A percentile compares a stretch with the other conserved stretches of the same genome.
phyloP scores from a whole-genome alignment of 352 stramenopile species.

The Thraustotheca clavata region DNA sequence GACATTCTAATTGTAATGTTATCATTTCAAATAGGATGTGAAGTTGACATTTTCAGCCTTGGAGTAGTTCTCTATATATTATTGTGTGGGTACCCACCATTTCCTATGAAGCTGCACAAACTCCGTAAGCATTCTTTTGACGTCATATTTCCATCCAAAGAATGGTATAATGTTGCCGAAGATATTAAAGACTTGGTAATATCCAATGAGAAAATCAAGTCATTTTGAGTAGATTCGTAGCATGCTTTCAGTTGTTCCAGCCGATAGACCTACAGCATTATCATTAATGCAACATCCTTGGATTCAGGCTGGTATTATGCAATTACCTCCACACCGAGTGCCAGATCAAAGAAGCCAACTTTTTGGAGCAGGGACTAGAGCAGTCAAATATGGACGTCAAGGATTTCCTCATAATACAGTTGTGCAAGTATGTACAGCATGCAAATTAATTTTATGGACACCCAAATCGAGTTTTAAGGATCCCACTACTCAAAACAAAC shows the following conservation, averaged over 20 bases:
- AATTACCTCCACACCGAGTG: constrained; percentile 26
- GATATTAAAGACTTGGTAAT: constrained; percentile 57
- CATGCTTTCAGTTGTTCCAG: constrained; percentile 73
- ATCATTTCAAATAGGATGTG: constrained; percentile 11
- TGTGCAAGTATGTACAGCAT: constrained; percentile 56
- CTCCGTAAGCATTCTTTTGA: constrained; percentile 74
- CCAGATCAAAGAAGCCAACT: constrained; percentile 32
- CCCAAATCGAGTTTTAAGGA: constrained; percentile 44
- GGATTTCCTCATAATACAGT: constrained; percentile 67
- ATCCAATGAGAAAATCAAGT: not conserved
- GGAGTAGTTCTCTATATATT: constrained; percentile 86
- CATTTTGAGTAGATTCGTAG: constrained; percentile 34
- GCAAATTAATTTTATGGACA: constrained; percentile 63
- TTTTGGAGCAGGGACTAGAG: constrained; percentile 48
- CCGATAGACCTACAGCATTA: constrained; percentile 45
- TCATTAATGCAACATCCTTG: constrained; percentile 51
- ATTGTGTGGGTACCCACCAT: constrained; percentile 79
- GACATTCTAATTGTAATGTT: not conserved
- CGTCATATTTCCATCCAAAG: constrained; percentile 71
- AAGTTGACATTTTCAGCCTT: constrained; percentile 84
- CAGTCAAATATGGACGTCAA: constrained; percentile 76
- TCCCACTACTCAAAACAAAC: not conserved
- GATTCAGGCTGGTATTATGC: constrained; percentile 43
- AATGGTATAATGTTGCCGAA: constrained; percentile 53
- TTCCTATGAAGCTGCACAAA: constrained; percentile 82